Conservation (phyloP, 2,329 filamentous ascomycete species). For the Trichoderma citrinoviride region DNA sequence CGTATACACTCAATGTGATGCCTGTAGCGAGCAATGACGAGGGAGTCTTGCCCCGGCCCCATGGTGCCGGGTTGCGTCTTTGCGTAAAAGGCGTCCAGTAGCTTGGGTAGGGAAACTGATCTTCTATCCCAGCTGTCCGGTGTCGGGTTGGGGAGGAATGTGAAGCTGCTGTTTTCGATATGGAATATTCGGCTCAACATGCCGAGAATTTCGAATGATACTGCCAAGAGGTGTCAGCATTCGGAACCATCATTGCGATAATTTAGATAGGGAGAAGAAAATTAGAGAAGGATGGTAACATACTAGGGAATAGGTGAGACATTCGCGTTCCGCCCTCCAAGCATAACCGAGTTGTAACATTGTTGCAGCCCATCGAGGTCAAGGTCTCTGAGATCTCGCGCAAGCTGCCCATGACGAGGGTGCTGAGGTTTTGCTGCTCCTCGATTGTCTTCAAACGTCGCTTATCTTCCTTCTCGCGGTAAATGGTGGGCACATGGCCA, state of each 20-base stretch:
- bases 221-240: slow-evolving; percentile 34
- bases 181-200: slow-evolving; percentile 54
- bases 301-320: slow-evolving; percentile 52
- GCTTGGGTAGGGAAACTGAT: slow-evolving; percentile 43
- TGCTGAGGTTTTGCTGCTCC: slow-evolving; percentile 42
- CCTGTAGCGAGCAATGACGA: slow-evolving; percentile 29
- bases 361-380: slow-evolving; percentile 53
- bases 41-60: slow-evolving; percentile 24
- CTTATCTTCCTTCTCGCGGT: slow-evolving; percentile 40
- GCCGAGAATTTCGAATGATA: slow-evolving; percentile 58
- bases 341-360: slow-evolving; percentile 48
- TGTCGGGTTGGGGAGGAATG: slow-evolving; percentile 57
- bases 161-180: slow-evolving; percentile 49
- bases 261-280: too few relatives aligned
- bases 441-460: slow-evolving; percentile 41
- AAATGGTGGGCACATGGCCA: slow-evolving; percentile 56
- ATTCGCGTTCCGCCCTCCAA: slow-evolving; percentile 39
- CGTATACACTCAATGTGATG: slow-evolving; percentile 31
- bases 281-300: slow-evolving; percentile 16
- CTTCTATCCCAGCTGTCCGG: slow-evolving; percentile 53
- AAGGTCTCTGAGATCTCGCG: slow-evolving; percentile 53
- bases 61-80: slow-evolving; percentile 30
- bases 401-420: slow-evolving; percentile 49
- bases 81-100: slow-evolving; percentile 41
- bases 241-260: neutral